Evolutionary conservation across 306 rosid species (phyloP), one percentile per base, ranked within the genome.

Genomic region (Purshia tridentata): DNA sequence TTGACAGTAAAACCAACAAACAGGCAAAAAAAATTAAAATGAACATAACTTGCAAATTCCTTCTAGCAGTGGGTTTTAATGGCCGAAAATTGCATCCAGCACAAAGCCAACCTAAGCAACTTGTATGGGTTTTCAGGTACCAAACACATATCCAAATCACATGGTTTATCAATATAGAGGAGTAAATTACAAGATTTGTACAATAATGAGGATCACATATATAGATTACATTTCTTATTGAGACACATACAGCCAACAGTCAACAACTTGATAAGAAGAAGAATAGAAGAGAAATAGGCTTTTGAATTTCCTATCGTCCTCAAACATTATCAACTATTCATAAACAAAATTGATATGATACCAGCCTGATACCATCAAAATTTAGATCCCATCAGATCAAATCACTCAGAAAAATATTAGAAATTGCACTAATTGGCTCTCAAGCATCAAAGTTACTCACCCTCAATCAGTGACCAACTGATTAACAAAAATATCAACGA

Each of bases 171-270:
- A 50, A 50, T 6, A 50, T 6, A 50, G 8, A 50, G 54, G 54
- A 13, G 15, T 50, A 50, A 50, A 12, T 50, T 50, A 50, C 9
- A 50, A 7, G 8, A n/a, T 50, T 50, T 13, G 15, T 50, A 4
- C 18, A 50, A 50, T 7, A n/a, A 50, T 5, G 54, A 50, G 54
- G 54, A 50, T 50, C n/a, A 14, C 54, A 50, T 4, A 50, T 14
- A 51, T 51, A 16, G 29, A 46, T 9, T 6, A 0, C n/a, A 37
- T 22, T 65, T 65, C 4, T 11, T 20, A 13, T 12, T 6, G 40
- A 20, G 42, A 23, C 8, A 14, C 71, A 67, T 48, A 22, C 55
- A 66, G 51, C 45, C 71, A 66, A 45, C 71, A 67, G 48, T 48
- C 22, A 48, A 29, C 1, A 54, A 41, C 74, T 18, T 18, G n/a